A percentile compares a stretch with the other conserved stretches of the same genome.
phyloP scores from a whole-genome alignment of 2,329 filamentous ascomycete species.

The Leptoxyphium fumago region DNA sequence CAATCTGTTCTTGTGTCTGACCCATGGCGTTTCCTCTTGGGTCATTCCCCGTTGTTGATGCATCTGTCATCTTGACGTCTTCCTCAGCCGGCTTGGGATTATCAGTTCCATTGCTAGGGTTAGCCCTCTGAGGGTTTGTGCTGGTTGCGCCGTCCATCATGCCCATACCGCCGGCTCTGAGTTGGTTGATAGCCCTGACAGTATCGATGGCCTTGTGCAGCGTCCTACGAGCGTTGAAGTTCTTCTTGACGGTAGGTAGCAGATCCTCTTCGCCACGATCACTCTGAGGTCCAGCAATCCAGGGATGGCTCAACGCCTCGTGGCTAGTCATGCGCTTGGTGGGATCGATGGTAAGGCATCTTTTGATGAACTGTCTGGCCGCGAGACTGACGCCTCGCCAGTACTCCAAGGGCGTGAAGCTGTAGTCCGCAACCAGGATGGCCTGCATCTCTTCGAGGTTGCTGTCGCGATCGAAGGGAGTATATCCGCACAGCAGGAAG shows the following conservation, averaged over 20 bases:
- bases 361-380: slow-evolving; percentile 79
- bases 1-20: slow-evolving; percentile 48
- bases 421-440: slow-evolving; percentile 91
- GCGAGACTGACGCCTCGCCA: slow-evolving; percentile 83
- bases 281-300: slow-evolving; percentile 44
- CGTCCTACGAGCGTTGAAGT: slow-evolving; percentile 52
- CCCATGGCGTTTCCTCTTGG: slow-evolving; percentile 44
- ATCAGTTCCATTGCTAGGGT: slow-evolving; percentile 7
- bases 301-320: slow-evolving; percentile 51
- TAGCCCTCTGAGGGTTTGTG: slow-evolving; percentile 33
- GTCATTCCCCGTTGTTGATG: slow-evolving; percentile 31
- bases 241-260: slow-evolving; percentile 52
- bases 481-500: slow-evolving; percentile 95
- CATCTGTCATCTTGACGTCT: slow-evolving; percentile 27
- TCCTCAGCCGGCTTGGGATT: slow-evolving; percentile 11
- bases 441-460: slow-evolving; percentile 99
- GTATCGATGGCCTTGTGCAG: slow-evolving; percentile 55
- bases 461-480: slow-evolving; percentile 90
- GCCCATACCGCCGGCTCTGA: slow-evolving; percentile 42
- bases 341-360: slow-evolving; percentile 83
- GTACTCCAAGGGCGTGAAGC: slow-evolving; percentile 86
- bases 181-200: slow-evolving; percentile 52
- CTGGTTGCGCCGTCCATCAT: slow-evolving; percentile 45
- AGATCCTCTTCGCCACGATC: slow-evolving; percentile 37
- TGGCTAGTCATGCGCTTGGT: slow-evolving; percentile 80